Percentiles rank a stretch among this genome's conserved stretches.
These are phyloP conservation scores for Rhododendron ferrugineum DNA, from an alignment of 148 eudicot species.

Conservation along the genomic window DNA sequence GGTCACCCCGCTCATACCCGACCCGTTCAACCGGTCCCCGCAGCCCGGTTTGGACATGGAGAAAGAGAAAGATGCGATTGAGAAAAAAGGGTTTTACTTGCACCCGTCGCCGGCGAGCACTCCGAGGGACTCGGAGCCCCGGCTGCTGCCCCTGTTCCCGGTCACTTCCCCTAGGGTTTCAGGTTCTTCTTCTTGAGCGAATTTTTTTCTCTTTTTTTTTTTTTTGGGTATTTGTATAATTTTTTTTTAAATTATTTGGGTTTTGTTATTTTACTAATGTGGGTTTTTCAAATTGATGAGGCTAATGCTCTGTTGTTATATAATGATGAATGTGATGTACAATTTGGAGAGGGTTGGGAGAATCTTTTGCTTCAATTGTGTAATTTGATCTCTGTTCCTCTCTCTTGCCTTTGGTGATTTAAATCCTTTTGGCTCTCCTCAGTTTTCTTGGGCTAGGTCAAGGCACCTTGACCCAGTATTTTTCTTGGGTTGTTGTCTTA, in stretches of 20 bases:
- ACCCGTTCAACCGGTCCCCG: constrained; percentile 46
- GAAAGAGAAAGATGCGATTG: constrained; percentile 47
- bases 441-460: background rate
- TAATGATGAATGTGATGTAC: constrained; percentile 7
- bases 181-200: constrained; percentile 24
- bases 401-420: background rate
- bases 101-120: constrained; percentile 57
- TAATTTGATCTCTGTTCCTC: constrained; percentile 5
- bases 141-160: constrained; percentile 54
- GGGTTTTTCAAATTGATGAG: constrained; percentile 18
- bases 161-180: constrained; percentile 47
- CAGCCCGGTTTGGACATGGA: constrained; percentile 15
- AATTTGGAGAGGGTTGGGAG: constrained; percentile 1
- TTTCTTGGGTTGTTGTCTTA: too few species aligned
- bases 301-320: constrained; percentile 9
- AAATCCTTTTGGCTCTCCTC: background rate
- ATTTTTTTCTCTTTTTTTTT: background rate
- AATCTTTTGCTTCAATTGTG: constrained; percentile 8
- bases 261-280: constrained; percentile 14
- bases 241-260: background rate
- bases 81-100: constrained; percentile 41
- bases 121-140: constrained; percentile 51
- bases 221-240: background rate
- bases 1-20: constrained; percentile 49
- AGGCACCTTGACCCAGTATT: background rate